Evolutionary conservation across 768 basidiomycete species (phyloP).

Genomic region (Glaciozyma martinii): DNA sequence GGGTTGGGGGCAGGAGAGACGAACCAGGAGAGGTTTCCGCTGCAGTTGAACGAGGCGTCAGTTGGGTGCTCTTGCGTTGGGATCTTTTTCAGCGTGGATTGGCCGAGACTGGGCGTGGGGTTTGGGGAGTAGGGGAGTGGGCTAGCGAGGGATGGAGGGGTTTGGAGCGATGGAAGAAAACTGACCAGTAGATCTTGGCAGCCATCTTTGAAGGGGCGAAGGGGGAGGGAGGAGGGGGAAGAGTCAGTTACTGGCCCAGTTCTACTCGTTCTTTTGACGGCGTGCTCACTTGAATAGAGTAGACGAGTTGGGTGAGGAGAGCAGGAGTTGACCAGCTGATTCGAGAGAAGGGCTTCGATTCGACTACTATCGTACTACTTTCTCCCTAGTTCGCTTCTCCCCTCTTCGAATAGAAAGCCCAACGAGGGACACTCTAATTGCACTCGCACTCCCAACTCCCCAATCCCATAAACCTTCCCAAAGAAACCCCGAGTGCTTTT

Average conservation of each 20-base stretch:
- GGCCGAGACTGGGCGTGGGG: not conserved
- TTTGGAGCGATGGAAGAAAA: not conserved
- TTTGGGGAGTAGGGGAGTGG: not conserved
- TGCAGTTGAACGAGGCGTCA: not conserved
- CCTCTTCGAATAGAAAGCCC: not conserved
- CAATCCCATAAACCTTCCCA: too few relatives aligned
- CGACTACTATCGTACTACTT: too few relatives aligned
- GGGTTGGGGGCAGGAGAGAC: not conserved
- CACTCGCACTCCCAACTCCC: too few relatives aligned
- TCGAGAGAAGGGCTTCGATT: too few relatives aligned
- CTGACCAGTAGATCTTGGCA: constrained; percentile 27
- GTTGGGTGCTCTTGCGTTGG: not conserved
- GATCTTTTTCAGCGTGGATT: not conserved
- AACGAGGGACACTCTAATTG: too few relatives aligned
- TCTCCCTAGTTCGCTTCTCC: too few relatives aligned
- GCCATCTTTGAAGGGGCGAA: constrained; percentile 9
- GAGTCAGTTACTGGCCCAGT: not conserved
- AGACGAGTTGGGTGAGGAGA: not conserved
- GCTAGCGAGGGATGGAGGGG: not conserved
- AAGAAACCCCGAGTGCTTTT: too few relatives aligned
- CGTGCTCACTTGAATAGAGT: not conserved
- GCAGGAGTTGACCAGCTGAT: not conserved
- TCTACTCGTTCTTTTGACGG: not conserved
- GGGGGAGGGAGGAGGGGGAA: not conserved
- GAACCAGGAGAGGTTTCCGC: constrained; percentile 30